These are phyloP conservation scores for Prasinococcaceae sp. DNA, from an alignment of 139 green algal genomes.

Conservation along the genomic window DNA sequence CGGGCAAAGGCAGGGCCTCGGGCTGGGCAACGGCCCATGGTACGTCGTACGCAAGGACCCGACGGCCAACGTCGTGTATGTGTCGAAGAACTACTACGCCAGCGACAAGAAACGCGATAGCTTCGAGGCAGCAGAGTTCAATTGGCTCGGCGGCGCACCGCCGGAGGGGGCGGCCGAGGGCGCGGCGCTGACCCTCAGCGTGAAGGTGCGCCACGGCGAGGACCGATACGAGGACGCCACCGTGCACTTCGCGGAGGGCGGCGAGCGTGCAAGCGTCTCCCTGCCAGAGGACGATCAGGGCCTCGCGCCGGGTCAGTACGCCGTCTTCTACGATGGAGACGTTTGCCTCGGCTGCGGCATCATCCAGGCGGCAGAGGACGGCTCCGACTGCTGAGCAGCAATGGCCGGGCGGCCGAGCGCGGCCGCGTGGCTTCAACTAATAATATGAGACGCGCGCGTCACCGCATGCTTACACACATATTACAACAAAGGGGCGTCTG, in stretches of 20 bases:
- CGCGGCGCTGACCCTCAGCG: too few species aligned
- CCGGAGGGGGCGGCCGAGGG: too few species aligned
- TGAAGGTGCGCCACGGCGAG: conserved; percentile 20
- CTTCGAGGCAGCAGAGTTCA: conserved; percentile 25
- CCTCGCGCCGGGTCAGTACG: conserved; percentile 82
- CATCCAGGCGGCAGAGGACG: conserved; percentile 37
- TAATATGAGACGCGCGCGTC: too few species aligned
- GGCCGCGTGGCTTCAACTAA: too few species aligned
- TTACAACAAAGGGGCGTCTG: too few species aligned
- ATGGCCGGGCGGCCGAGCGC: too few species aligned
- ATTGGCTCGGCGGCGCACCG: conserved; percentile 9
- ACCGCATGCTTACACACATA: too few species aligned
- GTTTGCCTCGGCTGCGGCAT: conserved; percentile 58
- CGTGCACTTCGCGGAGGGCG: not conserved
- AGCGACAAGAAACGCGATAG: conserved; percentile 17
- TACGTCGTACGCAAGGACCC: conserved; percentile 83
- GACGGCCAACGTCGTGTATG: conserved; percentile 64
- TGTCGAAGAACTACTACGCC: conserved; percentile 39
- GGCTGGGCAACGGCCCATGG: conserved; percentile 84
- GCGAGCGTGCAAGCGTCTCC: not conserved
- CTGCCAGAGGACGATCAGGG: conserved; percentile 70
- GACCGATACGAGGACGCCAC: not conserved
- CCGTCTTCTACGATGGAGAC: conserved; percentile 76
- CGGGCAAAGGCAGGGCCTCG: conserved; percentile 78
- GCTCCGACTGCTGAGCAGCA: too few species aligned